Base-by-base conservation (phyloP, 139 green algal species). In the Zygnema cylindricum region DNA sequence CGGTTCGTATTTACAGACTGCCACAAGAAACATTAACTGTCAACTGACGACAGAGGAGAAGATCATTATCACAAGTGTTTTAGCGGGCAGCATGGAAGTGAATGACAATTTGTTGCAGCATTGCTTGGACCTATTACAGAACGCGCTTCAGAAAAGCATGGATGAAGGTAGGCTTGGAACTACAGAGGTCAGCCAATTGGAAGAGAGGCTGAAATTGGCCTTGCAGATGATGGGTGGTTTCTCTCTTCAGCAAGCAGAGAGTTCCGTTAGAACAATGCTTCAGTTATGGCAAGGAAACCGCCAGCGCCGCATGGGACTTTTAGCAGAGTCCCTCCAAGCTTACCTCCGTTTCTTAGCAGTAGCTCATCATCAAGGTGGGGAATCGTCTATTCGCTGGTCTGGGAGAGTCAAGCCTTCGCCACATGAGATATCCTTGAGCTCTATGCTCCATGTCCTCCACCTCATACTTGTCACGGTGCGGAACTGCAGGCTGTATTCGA, bases 401-500 rank as follows among this genome's bases (percentile, higher is more conserved):
- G 7, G 49, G 49, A 63, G 49, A 25, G 49, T 63, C 7, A 63
- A 63, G 16, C 49, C 49, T 63, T 16, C 16, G 49, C 49, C 49
- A 16, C 49, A 85, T 40, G 77, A 85, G 39, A 77, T 11, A 54
- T 41, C 77, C 7, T 11, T 85, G 43, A 40, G 71, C 43, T 49
- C 77, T 39, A 85, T 85, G 77, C 77, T 85, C 7, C 77, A 85
- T 38, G 33, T 85, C 7, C 11, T 85, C 3, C 33, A 85, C 11
- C 43, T 77, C 11, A 7, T 85, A 3, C 39, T 41, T 41, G 39
- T 43, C 71, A 41, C 11, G 77, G 77, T 23, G 11, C 77, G 11
- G 77, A 40, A 40, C 33, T 85, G 49, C 33, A 85, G 11, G 77
- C 57, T 40, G 77, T 55, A 16, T 39, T 85, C 11, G 33, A 77